A percentile compares a stretch with the other conserved stretches of the same genome.
These are phyloP conservation scores for Macrophomina pseudophaseolina DNA, from an alignment of 2,329 filamentous ascomycete species.

Conservation along the genomic window DNA sequence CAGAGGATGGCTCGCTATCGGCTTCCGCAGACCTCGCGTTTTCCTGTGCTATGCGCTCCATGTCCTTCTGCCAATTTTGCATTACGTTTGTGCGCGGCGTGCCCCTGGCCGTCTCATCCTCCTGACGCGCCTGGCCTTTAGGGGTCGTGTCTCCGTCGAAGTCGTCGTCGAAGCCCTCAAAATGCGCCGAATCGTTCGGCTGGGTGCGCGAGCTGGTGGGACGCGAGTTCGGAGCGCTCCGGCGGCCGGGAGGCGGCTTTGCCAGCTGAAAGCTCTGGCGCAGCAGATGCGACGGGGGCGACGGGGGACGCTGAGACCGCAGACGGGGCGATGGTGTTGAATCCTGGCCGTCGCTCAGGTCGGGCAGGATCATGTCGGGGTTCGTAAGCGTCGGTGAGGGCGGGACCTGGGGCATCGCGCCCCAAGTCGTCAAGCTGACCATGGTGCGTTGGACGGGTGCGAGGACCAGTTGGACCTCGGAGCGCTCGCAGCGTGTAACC, in stretches of 20 bases:
- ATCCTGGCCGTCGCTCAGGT: slow-evolving; percentile 38
- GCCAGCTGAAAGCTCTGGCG: slow-evolving; percentile 36
- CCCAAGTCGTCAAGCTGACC: slow-evolving; percentile 25
- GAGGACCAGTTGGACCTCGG: not conserved
- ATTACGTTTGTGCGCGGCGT: slow-evolving; percentile 24
- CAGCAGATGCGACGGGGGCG: slow-evolving; percentile 40
- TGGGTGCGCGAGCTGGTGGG: not conserved
- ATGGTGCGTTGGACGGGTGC: not conserved
- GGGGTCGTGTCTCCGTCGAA: slow-evolving; percentile 24
- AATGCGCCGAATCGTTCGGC: not conserved
- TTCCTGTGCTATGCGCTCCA: slow-evolving; percentile 13
- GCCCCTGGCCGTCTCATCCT: not conserved
- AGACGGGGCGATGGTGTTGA: slow-evolving; percentile 56
- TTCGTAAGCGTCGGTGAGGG: slow-evolving; percentile 88
- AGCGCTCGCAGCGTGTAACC: slow-evolving; percentile 17
- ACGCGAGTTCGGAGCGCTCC: slow-evolving; percentile 28
- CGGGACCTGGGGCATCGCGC: slow-evolving; percentile 38
- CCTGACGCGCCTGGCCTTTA: slow-evolving; percentile 6
- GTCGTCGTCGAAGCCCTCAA: slow-evolving; percentile 21
- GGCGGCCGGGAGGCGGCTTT: slow-evolving; percentile 38
- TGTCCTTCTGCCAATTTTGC: slow-evolving; percentile 24
- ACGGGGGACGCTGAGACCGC: slow-evolving; percentile 55
- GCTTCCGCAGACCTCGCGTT: not conserved
- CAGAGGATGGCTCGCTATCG: not conserved
- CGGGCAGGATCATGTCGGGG: slow-evolving; percentile 91